A percentile compares a stretch with the other conserved stretches of the same genome.
Evolutionary conservation across 192 early-diverging fungal species (phyloP).

Genomic region (Diversispora epigaea): DNA sequence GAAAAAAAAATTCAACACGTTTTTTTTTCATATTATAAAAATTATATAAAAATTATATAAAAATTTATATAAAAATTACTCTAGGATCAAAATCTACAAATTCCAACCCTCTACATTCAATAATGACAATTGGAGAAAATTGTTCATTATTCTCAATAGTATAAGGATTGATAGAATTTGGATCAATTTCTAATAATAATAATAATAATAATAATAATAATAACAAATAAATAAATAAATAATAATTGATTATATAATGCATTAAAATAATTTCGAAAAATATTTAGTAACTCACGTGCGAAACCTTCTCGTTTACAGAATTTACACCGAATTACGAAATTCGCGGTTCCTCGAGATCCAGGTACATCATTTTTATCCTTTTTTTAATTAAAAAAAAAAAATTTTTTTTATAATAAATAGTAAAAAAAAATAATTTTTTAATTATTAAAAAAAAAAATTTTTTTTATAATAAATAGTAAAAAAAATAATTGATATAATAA

Average conservation of each 20-base stretch:
- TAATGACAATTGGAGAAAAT: conserved; percentile 59
- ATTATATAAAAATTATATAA: not conserved
- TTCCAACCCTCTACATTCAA: conserved; percentile 87
- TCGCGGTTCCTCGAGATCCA: conserved; percentile 77
- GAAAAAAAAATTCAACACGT: not conserved
- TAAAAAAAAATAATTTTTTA: conserved; percentile 3
- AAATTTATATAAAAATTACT: conserved; percentile 35
- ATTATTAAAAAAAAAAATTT: conserved; percentile 34
- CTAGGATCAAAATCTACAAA: conserved; percentile 72
- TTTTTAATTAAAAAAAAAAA: conserved; percentile 30
- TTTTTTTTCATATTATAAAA: no score
- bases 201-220: not conserved
- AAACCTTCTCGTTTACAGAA: conserved; percentile 79
- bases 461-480: conserved; percentile 3
- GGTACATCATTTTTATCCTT: conserved; percentile 62
- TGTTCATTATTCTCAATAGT: conserved; percentile 56
- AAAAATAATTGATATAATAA: not conserved
- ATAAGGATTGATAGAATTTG: conserved; percentile 54
- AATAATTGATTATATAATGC: not conserved
- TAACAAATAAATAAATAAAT: no score
- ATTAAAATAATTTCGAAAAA: not conserved
- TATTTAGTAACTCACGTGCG: conserved; percentile 46
- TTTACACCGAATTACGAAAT: conserved; percentile 89
- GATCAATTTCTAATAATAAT: conserved; percentile 36
- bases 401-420: not conserved